phyloP scores from a whole-genome alignment of 257 asterid genomes.

The Anisodus tanguticus region DNA sequence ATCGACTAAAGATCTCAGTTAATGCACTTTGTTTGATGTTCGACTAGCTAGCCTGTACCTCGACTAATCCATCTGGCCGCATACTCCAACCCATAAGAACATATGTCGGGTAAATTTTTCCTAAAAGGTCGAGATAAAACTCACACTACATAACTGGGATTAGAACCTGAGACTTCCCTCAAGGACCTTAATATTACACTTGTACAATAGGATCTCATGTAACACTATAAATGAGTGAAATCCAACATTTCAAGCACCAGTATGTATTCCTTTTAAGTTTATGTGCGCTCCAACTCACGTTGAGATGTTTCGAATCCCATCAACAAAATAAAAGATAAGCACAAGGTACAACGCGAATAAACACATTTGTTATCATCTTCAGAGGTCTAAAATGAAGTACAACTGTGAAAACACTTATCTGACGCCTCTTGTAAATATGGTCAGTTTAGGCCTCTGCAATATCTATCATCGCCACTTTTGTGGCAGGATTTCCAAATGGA shows the following conservation, averaged over 20 bases:
- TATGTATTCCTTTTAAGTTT: not conserved
- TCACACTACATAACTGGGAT: not conserved
- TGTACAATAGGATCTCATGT: not conserved
- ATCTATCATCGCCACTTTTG: not conserved
- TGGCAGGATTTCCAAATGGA: not conserved
- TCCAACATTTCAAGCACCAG: not conserved
- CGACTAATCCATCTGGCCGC: not conserved
- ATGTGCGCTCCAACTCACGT: not conserved
- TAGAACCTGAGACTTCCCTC: not conserved
- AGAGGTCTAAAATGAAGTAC: not conserved
- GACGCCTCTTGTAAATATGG: not conserved
- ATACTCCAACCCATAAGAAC: not conserved
- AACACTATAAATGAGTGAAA: not conserved
- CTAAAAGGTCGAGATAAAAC: not conserved
- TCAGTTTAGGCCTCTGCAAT: constrained; percentile 21
- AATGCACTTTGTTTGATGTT: not conserved
- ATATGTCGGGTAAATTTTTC: not conserved
- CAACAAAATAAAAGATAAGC: not conserved
- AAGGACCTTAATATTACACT: not conserved
- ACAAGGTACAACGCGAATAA: not conserved
- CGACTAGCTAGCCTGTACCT: not conserved
- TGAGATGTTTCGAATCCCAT: not conserved
- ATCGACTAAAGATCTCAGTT: not conserved
- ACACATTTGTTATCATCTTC: not conserved
- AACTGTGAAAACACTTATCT: constrained; percentile 11